Evolutionary conservation across 2,329 filamentous ascomycete genomes (phyloP).

Genomic region (Fusarium chuoi): DNA sequence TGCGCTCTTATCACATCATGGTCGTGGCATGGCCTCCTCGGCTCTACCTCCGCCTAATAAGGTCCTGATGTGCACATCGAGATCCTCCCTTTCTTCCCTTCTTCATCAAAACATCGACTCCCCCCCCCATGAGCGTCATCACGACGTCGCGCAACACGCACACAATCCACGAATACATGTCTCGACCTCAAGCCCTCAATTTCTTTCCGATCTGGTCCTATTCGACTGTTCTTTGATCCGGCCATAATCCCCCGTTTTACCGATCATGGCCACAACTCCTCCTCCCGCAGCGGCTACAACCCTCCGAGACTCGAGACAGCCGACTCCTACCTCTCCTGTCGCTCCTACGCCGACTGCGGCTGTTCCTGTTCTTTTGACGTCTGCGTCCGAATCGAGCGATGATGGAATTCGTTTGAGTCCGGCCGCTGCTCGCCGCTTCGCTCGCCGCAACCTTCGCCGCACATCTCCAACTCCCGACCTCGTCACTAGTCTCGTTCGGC

Average conservation of each 20-base stretch:
- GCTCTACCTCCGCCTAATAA: slow-evolving; percentile 18
- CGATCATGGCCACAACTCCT: slow-evolving; percentile 38
- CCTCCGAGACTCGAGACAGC: slow-evolving; percentile 20
- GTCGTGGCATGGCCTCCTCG: slow-evolving; percentile 2
- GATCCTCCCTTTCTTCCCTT: slow-evolving; percentile 25
- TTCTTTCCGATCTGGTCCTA: slow-evolving; percentile 7
- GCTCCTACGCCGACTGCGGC: slow-evolving; percentile 1
- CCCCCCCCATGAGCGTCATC: slow-evolving; percentile 33
- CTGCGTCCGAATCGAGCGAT: slow-evolving; percentile 51
- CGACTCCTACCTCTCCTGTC: slow-evolving; percentile 23
- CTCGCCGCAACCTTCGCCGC: slow-evolving; percentile 50
- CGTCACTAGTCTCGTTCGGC: slow-evolving; percentile 53
- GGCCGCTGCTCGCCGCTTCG: slow-evolving; percentile 50
- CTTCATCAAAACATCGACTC: slow-evolving; percentile 9
- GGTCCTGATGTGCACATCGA: slow-evolving; percentile 33
- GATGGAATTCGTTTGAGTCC: slow-evolving; percentile 50
- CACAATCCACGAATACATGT: slow-evolving; percentile 27
- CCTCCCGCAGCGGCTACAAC: slow-evolving; percentile 14
- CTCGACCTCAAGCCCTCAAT: slow-evolving; percentile 12
- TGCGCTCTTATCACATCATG: slow-evolving; percentile 28
- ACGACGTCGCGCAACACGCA: slow-evolving; percentile 26
- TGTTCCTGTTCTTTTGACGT: slow-evolving; percentile 24
- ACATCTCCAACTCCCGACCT: slow-evolving; percentile 53
- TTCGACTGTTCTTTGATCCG: slow-evolving; percentile 6
- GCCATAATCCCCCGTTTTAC: neutral